Base-by-base conservation (phyloP, 2,329 filamentous ascomycete species). In the Phialophora verrucosa region DNA sequence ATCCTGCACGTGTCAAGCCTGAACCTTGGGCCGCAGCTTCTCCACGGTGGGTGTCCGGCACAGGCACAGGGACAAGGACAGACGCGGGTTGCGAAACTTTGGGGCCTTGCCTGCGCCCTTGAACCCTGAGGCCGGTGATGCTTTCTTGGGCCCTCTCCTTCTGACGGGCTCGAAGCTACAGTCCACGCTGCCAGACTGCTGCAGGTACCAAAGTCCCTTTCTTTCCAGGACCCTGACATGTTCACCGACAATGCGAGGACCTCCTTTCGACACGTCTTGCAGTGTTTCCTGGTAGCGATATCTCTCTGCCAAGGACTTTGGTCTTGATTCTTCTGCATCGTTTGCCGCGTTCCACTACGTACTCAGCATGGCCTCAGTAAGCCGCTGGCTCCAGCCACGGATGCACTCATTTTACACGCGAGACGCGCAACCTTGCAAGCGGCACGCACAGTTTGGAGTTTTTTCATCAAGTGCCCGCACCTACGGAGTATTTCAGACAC, bases 401-500 rank as follows among this genome's bases (percentile, higher is more conserved):
- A 44, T 50, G 44, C 27, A 50, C 23, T 31, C 17, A n/a, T 20
- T 51, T 42, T 29, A 32, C 57, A 50, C 25, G 44, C 42, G 57
- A 59, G 44, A 35, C 44, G 42, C 44, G 17, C 42, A 59, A 59
- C 44, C 57, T 42, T 58, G 55, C 55, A 58, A 58, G 38, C 53
- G n/a, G 14, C 11, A 56, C n/a, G 25, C 55, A 25, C 57, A 50
- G n/a, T 11, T 50, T 14, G 27, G 44, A 35, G 5, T 31, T 59
- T 59, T 20, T 31, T 20, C 49, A 23, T 27, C 10, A 5, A 54
- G 50, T 27, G 47, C 20, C 47, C 49, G 35, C 49, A 54, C 2
- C 29, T n/a, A 8, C 32, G 32, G 32, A 12, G 32, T 35, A 44
- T 44, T n/a, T n/a, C 38, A 44, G 17, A 44, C 14, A 44, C 38